Conservation (phyloP, 805 yeast species). For the Suhomyces emberorum region DNA sequence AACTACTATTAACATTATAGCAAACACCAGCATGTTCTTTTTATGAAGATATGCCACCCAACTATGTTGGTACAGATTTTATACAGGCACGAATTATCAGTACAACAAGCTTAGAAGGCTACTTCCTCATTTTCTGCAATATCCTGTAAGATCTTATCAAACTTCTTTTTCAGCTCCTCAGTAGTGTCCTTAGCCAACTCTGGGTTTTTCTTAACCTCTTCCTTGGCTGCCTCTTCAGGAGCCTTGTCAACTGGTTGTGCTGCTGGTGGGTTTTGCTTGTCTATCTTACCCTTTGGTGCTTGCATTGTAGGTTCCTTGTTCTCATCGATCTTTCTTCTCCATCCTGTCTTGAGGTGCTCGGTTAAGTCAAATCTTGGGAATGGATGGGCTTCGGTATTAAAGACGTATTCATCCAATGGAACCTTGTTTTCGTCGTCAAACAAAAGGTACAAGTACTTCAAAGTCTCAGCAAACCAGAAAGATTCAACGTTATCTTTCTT, state of each 20-base stretch:
- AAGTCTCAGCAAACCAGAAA: constrained; percentile 91
- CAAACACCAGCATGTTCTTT: no score
- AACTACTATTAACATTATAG: no score
- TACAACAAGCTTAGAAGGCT: not conserved
- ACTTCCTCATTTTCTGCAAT: not conserved
- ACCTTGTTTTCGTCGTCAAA: constrained; percentile 65
- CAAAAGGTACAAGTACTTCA: constrained; percentile 76
- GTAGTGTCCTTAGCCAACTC: constrained; percentile 22
- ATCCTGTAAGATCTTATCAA: constrained; percentile 13
- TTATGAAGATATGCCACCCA: no score
- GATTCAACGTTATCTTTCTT: constrained; percentile 78
- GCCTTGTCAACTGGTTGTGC: constrained; percentile 43
- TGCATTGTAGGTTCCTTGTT: constrained; percentile 12
- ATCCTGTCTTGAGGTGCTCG: constrained; percentile 56
- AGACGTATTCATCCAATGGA: constrained; percentile 67
- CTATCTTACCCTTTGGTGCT: constrained; percentile 13
- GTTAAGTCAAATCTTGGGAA: constrained; percentile 67
- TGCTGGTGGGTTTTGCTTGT: constrained; percentile 33
- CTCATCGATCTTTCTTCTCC: constrained; percentile 43
- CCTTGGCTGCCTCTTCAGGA: constrained; percentile 30
- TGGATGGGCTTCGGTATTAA: constrained; percentile 93
- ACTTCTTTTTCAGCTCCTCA: constrained; percentile 26
- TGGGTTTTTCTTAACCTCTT: constrained; percentile 36
- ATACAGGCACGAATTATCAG: no score
- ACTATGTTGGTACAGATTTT: no score